Conservation (phyloP, 495 filamentous ascomycete species). For the Neurospora terricola region DNA sequence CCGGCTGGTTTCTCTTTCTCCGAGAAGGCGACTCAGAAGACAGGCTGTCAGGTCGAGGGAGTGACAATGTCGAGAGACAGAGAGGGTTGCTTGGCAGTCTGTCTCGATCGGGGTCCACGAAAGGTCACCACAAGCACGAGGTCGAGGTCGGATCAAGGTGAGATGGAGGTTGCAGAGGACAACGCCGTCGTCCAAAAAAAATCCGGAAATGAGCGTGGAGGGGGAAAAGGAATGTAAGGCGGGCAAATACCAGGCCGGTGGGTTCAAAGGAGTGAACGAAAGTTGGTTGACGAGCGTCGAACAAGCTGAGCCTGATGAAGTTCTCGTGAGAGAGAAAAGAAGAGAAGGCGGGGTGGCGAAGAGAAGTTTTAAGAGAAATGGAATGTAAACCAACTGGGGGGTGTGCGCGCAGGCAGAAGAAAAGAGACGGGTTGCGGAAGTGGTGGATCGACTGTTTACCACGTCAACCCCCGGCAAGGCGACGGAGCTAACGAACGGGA, state of each 20-base stretch:
- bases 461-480: background rate
- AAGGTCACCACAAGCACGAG: constrained; percentile 3
- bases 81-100: constrained; percentile 2
- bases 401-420: constrained; percentile 3
- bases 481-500: background rate
- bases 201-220: constrained; percentile 1
- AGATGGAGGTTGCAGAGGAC: constrained; percentile 1
- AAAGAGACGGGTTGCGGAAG: constrained; percentile 4
- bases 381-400: constrained; percentile 6
- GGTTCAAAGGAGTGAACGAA: constrained; percentile 14
- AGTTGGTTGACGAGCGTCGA: constrained; percentile 9
- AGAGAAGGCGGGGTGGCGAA: constrained; percentile 12
- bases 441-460: background rate
- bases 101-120: constrained; percentile 13
- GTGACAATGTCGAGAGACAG: constrained; percentile 20
- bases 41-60: constrained; percentile 24
- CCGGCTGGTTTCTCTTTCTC: constrained; percentile 9
- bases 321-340: constrained; percentile 15
- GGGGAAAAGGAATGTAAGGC: background rate
- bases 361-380: constrained; percentile 16
- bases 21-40: constrained; percentile 12
- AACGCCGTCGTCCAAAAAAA: constrained; percentile 12
- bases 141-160: constrained; percentile 4
- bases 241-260: background rate
- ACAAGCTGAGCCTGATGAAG: constrained; percentile 4